These are phyloP conservation scores for Orbilia quercus DNA, from an alignment of 2,329 filamentous ascomycete genomes.

Conservation along the genomic window DNA sequence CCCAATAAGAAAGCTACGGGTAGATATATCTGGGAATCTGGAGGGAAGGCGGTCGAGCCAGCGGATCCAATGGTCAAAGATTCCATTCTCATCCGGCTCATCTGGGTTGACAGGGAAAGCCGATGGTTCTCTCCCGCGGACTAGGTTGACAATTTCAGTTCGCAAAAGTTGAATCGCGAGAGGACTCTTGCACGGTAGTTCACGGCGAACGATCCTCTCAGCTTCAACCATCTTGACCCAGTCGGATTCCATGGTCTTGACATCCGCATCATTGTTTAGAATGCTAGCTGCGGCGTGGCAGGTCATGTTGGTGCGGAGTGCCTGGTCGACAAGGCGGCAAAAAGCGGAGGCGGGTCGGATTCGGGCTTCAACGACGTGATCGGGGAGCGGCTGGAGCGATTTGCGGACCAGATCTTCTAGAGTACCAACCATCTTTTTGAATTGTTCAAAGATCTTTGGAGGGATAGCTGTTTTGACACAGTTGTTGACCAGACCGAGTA, in stretches of 20 bases:
- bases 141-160: slow-evolving; percentile 72
- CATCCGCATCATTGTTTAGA: slow-evolving; percentile 86
- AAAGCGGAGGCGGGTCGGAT: slow-evolving; percentile 89
- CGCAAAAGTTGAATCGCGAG: slow-evolving; percentile 62
- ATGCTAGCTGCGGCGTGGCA: slow-evolving; percentile 94
- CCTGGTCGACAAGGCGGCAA: slow-evolving; percentile 83
- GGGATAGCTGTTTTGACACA: slow-evolving; percentile 91
- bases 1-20: slow-evolving; percentile 79
- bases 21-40: slow-evolving; percentile 78
- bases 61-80: slow-evolving; percentile 80
- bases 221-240: slow-evolving; percentile 76
- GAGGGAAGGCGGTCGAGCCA: slow-evolving; percentile 76
- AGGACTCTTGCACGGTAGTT: slow-evolving; percentile 69
- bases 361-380: slow-evolving; percentile 87
- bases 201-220: slow-evolving; percentile 70
- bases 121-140: slow-evolving; percentile 65
- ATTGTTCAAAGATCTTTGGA: slow-evolving; percentile 83
- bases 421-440: slow-evolving; percentile 84
- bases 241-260: slow-evolving; percentile 94
- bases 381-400: slow-evolving; percentile 85
- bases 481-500: slow-evolving; percentile 91
- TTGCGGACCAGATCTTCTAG: slow-evolving; percentile 84
- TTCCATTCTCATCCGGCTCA: slow-evolving; percentile 67
- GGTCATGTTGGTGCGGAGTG: slow-evolving; percentile 89
- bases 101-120: slow-evolving; percentile 57